Base-by-base conservation (phyloP, 768 basidiomycete genomes). In the Kwoniella dendrophila region DNA sequence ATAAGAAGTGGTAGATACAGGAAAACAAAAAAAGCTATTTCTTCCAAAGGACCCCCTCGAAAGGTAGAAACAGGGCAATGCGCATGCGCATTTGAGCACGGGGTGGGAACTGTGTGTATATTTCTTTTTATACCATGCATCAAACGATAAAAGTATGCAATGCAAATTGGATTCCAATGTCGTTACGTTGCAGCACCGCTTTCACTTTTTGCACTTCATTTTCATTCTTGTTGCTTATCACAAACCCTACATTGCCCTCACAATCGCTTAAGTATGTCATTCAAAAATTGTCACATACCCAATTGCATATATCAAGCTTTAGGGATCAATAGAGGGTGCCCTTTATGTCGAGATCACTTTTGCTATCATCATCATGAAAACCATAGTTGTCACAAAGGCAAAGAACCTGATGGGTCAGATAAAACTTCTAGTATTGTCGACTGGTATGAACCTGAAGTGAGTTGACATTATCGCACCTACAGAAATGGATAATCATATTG, bases 301-400 rank as follows among this genome's bases (percentile, higher is more conserved):
- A 55, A 55, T 55, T 55, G 54, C 40, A 55, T 55, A 5, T 55
- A 55, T 20, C 38, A 55, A n/a, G 38, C 29, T 2, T 30, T 55
- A 27, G 18, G 29, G 2, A 18, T 27, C 3, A 14, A 20, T 3
- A n/a, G 12, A 4, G 18, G 10, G n/a, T 55, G 54, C 18, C 40
- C 8, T 10, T 20, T 29, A 4, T 55, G 54, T 27, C 16, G 26
- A 11, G 40, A 30, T 12, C 4, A 24, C 18, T 43, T 43, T n/a
- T 55, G 38, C 40, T 55, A 43, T 43, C 40, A 55, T 12, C 54
- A 55, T 32, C n/a, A 6, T 30, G 26, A 49, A 8, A 14, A 49
- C 24, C 47, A 49, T 29, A 11, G 24, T 2, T 49, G 47, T 40
- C 52, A 55, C 44, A 24, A 40, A 1, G 51, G 40, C 12, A 24